A percentile compares a stretch with the other conserved stretches of the same genome.
Evolutionary conservation across 192 early-diverging fungal species (phyloP).

Genomic region (Coemansia sp.): DNA sequence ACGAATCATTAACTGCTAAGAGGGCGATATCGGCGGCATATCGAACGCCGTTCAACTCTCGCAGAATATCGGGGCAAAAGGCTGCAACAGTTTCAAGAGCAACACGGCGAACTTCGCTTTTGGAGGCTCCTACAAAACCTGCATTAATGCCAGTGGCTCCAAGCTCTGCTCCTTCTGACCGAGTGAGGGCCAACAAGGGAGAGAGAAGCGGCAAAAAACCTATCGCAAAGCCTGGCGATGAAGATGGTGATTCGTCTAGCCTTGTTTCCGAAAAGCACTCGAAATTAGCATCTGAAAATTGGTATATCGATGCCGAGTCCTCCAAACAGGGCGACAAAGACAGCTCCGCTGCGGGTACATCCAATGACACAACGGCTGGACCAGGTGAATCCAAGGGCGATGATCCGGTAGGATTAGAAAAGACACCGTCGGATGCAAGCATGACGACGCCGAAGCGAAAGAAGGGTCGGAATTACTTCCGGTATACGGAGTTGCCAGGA

Average conservation of each 20-base stretch:
- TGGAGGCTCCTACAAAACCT: slow-evolving; percentile 12
- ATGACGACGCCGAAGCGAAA: slow-evolving; percentile 21
- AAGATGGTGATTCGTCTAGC: background rate
- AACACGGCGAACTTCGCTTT: background rate
- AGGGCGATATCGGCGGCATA: background rate
- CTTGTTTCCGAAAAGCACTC: background rate
- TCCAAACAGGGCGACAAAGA: background rate
- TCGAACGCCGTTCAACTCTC: background rate
- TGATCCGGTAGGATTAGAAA: background rate
- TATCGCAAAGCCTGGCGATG: background rate
- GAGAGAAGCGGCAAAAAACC: background rate
- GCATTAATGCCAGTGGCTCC: background rate
- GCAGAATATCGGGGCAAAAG: background rate
- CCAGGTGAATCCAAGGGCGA: background rate
- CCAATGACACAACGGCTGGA: background rate
- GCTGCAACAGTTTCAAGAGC: background rate
- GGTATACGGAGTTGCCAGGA: slow-evolving; percentile 20
- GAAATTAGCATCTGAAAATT: background rate
- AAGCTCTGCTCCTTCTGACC: slow-evolving; percentile 8
- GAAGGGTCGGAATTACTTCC: slow-evolving; percentile 11
- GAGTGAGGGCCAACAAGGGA: background rate
- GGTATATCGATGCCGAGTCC: background rate
- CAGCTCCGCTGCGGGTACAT: background rate
- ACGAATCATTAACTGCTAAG: slow-evolving; percentile 2
- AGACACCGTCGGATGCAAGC: background rate